Evolutionary conservation across 306 rosid genomes (phyloP).

Genomic region (Cicer arietinum): DNA sequence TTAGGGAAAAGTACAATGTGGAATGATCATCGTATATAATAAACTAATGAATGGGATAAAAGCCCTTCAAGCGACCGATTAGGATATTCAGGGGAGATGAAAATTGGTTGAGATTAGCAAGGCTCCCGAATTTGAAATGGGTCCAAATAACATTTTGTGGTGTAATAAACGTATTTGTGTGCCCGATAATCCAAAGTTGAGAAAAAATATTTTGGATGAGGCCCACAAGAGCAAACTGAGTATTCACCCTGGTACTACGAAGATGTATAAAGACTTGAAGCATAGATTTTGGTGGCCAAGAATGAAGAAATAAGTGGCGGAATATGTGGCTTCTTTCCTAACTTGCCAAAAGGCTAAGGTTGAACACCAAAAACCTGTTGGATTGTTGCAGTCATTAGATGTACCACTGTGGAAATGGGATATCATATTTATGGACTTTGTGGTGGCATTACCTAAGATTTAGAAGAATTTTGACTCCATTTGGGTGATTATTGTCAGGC

Average conservation of each 20-base stretch:
- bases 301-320: neutral
- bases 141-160: neutral
- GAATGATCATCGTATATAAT: neutral
- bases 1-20: neutral
- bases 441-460: neutral
- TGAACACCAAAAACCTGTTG: neutral
- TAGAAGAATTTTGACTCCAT: neutral
- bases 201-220: neutral
- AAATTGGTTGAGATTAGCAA: neutral
- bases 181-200: neutral
- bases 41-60: neutral
- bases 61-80: neutral
- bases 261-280: neutral
- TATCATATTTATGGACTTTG: neutral
- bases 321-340: neutral
- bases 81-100: neutral
- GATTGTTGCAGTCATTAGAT: neutral
- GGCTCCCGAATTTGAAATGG: neutral
- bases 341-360: neutral
- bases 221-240: neutral
- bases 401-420: neutral
- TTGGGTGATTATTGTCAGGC: neutral
- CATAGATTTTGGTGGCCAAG: neutral
- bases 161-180: neutral
- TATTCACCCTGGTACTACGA: no score